phyloP scores from a whole-genome alignment of 306 rosid species.

The Geum urbanum region DNA sequence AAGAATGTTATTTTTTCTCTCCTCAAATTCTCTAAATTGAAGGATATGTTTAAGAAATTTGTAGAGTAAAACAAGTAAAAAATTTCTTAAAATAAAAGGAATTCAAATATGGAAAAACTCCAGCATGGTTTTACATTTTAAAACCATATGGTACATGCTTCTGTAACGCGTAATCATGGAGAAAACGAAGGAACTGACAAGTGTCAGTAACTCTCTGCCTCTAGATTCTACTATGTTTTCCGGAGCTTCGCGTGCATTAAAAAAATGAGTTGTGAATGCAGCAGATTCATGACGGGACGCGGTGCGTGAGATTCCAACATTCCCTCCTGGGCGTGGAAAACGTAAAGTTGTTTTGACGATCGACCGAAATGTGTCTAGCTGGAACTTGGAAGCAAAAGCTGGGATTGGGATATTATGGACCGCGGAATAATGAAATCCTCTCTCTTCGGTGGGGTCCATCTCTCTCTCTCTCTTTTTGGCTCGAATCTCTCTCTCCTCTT shows the following conservation, averaged over 20 bases:
- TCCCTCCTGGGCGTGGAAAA: background rate
- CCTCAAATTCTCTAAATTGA: no score
- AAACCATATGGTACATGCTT: background rate
- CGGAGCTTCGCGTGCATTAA: background rate
- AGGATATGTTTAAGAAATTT: no score
- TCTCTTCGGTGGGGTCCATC: conserved; percentile 5
- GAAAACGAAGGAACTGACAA: background rate
- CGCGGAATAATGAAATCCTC: background rate
- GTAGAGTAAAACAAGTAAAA: no score
- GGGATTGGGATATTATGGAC: conserved; percentile 10
- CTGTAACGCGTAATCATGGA: background rate
- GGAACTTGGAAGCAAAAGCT: conserved; percentile 19
- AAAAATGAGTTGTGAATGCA: background rate
- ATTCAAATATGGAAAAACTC: no score
- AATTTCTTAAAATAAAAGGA: no score
- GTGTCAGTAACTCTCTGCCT: background rate
- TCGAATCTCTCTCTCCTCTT: no score
- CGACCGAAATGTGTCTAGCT: background rate
- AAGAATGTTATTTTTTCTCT: no score
- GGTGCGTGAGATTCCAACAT: conserved; percentile 7
- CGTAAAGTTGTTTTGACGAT: background rate
- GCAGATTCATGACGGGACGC: background rate
- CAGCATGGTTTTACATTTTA: background rate
- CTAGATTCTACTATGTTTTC: background rate
- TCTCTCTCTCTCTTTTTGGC: no score